Evolutionary conservation across 768 basidiomycete genomes (phyloP), one percentile per base, ranked within the genome.

Genomic region (Xerocomellus chrysenteron): DNA sequence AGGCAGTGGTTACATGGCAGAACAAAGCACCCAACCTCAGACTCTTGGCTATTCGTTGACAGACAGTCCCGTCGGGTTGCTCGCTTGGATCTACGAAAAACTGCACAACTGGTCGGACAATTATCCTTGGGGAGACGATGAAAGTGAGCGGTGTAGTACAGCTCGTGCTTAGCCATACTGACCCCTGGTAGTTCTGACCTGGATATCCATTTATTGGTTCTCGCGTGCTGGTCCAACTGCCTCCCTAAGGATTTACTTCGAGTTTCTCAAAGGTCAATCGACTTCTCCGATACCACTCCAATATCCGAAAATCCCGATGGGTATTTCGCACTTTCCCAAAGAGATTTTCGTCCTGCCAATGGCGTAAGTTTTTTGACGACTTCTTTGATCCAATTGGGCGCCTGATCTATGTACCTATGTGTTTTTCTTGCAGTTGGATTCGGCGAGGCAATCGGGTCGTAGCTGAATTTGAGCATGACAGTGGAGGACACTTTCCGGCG

Each of bases 401-500:
- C 41, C 12, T 26, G 12, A 28, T 24, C 43, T 12, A 33, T 33
- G 13, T 14, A 14, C 13, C 39, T 45, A 3, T 9, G 33, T 33
- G 9, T 13, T 17, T 17, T 30, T 17, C 42, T 2, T 57, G 6
- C 37, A 84, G 82, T 13, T 85, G 82, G 82, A 26, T 73, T 58
- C 61, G 71, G 33, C 60, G 66, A 50, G 14, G 68, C 47, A 58
- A 77, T 60, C 71, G 70, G 59, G 42, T 80, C 26, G 80, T 85
- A 7, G 83, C 81, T 54, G 75, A 80, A 56, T 70, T 75, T 3
- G 69, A 75, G 19, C 84, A 86, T 47, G 69, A 70, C 3, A 65
- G 65, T 5, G 84, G 85, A 14, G 84, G 85, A 0, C 85, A 86
- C 66, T 86, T 87, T 59, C 79, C 85, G 8, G 79, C 84, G 0